Evolutionary conservation across 768 basidiomycete genomes (phyloP), one percentile per base, ranked within the genome.

Genomic region (Ramaria sp.): DNA sequence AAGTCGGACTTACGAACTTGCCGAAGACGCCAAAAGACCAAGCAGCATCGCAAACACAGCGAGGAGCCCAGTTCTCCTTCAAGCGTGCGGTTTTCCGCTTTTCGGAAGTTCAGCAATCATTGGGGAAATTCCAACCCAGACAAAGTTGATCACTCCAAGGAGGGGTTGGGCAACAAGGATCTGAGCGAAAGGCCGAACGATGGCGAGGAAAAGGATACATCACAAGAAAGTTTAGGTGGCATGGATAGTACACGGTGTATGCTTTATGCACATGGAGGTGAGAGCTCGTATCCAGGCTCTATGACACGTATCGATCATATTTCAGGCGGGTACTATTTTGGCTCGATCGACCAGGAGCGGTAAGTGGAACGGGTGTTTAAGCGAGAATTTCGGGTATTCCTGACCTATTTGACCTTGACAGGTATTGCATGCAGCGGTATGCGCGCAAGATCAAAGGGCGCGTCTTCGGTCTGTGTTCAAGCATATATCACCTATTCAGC

Each of bases 381-480:
- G 9, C 24, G 20, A 19, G 27, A 24, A 20, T 17, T 19, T 17
- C 52, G 51, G 7, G n/a, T 20, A 3, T 33, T 31, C 56, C 81
- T 87, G 53, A 81, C 80, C 62, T 84, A 91, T 46, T 7, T 9
- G 3, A 13, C 87, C 91, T 67, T 27, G 20, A 15, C n/a, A 57
- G 55, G 19, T 57, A 57, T 39, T 47, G 45, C 31, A 34, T 57
- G 46, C 55, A 57, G 43, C 79, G 92, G 22, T 81, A 83, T 64
- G 94, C 94, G 6, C 81, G 93, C 42, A 98, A 97, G 71, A 91
- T 91, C 67, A 90, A 84, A 59, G 94, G 94, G 1, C 80, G 95
- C 49, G 87, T 91, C 12, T 90, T 95, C 33, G 55, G 55, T 57
- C 10, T 45, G 27, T 43, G 30, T 30, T 4, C 11, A 19, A 22